phyloP scores from a whole-genome alignment of 345 rosid genomes.

The Isatis tinctoria region DNA sequence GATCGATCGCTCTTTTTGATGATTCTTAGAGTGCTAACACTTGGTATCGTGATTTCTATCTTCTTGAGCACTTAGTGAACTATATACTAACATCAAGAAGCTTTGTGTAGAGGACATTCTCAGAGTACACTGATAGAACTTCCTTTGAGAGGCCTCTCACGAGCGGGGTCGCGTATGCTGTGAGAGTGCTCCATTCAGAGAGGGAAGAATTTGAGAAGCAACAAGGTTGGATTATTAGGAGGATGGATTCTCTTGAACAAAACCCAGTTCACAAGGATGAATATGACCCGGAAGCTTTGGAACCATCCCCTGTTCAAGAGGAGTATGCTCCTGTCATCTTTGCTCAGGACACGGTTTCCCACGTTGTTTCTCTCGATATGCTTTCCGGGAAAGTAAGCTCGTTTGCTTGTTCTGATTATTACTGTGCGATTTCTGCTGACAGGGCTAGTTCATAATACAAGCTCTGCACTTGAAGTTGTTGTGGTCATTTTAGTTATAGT shows the following conservation, averaged over 20 bases:
- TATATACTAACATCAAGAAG: not conserved
- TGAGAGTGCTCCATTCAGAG: conserved; percentile 84
- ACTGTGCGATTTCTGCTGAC: not conserved
- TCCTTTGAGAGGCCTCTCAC: conserved; percentile 98
- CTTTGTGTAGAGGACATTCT: conserved; percentile 65
- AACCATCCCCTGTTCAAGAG: conserved; percentile 77
- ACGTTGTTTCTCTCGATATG: conserved; percentile 88
- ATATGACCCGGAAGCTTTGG: conserved; percentile 47
- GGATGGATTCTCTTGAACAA: conserved; percentile 57
- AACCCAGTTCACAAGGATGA: conserved; percentile 86
- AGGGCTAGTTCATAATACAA: not conserved
- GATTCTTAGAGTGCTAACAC: not conserved
- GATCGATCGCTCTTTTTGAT: not conserved
- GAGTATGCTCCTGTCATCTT: conserved; percentile 99
- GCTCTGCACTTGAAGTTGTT: not conserved
- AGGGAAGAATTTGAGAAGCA: conserved; percentile 89
- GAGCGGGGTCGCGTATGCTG: conserved; percentile 97
- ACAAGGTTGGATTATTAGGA: conserved; percentile 91
- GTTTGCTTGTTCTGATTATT: not conserved
- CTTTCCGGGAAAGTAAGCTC: conserved; percentile 82
- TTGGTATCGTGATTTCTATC: not conserved
- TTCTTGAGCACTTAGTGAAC: not conserved
- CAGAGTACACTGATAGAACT: conserved; percentile 89
- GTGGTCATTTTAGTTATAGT: not conserved
- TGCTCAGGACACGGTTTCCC: conserved; percentile 93